Evolutionary conservation across 441 rosid genomes (phyloP).

Genomic region (Daphne laureola): DNA sequence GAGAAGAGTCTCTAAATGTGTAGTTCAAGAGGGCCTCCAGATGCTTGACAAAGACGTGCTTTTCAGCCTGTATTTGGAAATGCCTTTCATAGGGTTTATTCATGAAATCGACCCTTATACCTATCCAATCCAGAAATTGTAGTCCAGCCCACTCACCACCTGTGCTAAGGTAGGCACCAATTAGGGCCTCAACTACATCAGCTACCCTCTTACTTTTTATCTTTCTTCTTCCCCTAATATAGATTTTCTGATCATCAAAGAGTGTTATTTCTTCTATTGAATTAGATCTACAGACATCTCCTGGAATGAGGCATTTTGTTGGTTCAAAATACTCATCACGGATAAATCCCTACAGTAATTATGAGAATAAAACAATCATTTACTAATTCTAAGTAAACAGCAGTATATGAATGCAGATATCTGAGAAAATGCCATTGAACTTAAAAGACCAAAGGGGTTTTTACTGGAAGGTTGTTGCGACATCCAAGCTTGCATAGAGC

Average conservation of each 20-base stretch:
- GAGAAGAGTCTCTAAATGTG: conserved; percentile 52
- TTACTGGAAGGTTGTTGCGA: conserved; percentile 62
- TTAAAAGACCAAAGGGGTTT: conserved; percentile 1
- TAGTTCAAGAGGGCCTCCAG: conserved; percentile 54
- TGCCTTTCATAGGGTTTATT: conserved; percentile 26
- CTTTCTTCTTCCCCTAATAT: conserved; percentile 31
- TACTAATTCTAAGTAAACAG: not conserved
- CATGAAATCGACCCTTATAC: conserved; percentile 46
- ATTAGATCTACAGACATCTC: conserved; percentile 32
- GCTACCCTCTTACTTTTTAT: conserved; percentile 63
- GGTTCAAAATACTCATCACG: conserved; percentile 67
- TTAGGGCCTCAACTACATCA: conserved; percentile 78
- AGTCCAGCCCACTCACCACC: conserved; percentile 73
- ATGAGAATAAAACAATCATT: conserved; percentile 5
- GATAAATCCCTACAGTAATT: conserved; percentile 64
- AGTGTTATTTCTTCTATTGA: conserved; percentile 31
- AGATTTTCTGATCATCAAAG: conserved; percentile 32
- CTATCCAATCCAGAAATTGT: conserved; percentile 62
- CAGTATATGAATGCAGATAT: not conserved
- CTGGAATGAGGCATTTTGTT: conserved; percentile 65
- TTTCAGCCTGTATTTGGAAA: conserved; percentile 26
- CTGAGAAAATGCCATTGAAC: not conserved
- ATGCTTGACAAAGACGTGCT: conserved; percentile 31
- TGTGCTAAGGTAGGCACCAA: conserved; percentile 70
- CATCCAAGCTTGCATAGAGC: conserved; percentile 69